A percentile compares a stretch with the other conserved stretches of the same genome.
These are phyloP conservation scores for Solanum hybrid DNA, from an alignment of 305 asterid genomes.

Conservation along the genomic window DNA sequence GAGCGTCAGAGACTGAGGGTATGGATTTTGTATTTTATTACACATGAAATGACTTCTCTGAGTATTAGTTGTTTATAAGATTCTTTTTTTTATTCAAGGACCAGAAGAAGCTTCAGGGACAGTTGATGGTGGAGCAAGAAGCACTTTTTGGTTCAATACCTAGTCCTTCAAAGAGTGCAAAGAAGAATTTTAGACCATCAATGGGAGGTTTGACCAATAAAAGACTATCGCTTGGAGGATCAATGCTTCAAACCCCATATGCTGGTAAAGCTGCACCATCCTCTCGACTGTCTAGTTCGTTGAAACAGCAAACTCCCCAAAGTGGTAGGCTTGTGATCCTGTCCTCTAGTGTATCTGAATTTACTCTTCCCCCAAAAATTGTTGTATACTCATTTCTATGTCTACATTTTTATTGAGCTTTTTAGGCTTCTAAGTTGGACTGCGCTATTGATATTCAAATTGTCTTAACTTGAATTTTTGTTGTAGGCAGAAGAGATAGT, in stretches of 20 bases:
- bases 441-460: background rate
- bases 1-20: constrained; percentile 85
- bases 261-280: constrained; percentile 32
- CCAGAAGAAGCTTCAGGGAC: constrained; percentile 86
- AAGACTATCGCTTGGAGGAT: constrained; percentile 66
- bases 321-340: constrained; percentile 2
- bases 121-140: constrained; percentile 68
- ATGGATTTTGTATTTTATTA: constrained; percentile 8
- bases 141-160: constrained; percentile 76
- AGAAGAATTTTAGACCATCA: constrained; percentile 44
- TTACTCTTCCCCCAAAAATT: background rate
- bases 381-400: background rate
- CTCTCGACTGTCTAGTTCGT: constrained; percentile 17
- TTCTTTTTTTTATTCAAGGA: constrained; percentile 32
- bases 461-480: background rate
- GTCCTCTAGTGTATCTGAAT: background rate
- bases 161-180: constrained; percentile 60
- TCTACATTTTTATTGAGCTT: background rate
- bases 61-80: background rate
- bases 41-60: constrained; percentile 7
- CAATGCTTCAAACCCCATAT: constrained; percentile 45
- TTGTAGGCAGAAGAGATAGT: constrained; percentile 45
- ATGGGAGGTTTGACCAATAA: constrained; percentile 32
- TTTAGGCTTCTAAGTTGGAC: background rate
- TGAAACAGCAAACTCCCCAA: constrained; percentile 29